Conservation (phyloP, 2,329 filamentous ascomycete species). For the Sporothrix sp. region DNA sequence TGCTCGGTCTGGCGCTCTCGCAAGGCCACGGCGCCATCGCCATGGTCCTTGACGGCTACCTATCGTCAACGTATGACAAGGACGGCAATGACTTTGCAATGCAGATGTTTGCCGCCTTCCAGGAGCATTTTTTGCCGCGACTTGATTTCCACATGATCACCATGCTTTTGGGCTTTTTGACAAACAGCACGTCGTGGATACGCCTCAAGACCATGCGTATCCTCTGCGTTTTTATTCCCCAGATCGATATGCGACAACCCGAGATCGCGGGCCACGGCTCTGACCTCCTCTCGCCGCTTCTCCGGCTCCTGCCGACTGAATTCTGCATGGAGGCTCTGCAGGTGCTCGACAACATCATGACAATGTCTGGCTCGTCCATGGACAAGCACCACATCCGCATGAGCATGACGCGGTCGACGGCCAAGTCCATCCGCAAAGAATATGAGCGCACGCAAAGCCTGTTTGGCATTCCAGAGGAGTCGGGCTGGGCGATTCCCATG, state of each 20-base stretch:
- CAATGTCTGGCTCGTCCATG: conserved; percentile 82
- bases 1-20: conserved; percentile 62
- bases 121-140: conserved; percentile 66
- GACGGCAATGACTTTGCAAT: conserved; percentile 63
- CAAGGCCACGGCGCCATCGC: conserved; percentile 61
- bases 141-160: conserved; percentile 78
- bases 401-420: conserved; percentile 91
- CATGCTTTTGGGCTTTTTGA: conserved; percentile 83
- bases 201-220: conserved; percentile 90
- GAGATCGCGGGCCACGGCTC: conserved; percentile 87
- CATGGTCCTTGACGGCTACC: conserved; percentile 59
- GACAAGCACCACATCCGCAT: conserved; percentile 92
- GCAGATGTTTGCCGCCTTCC: conserved; percentile 64
- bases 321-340: conserved; percentile 87
- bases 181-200: conserved; percentile 81
- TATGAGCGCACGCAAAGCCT: conserved; percentile 90
- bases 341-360: conserved; percentile 91
- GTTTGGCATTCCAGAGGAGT: conserved; percentile 92
- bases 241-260: conserved; percentile 85
- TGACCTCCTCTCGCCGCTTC: conserved; percentile 85
- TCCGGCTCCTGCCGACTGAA: conserved; percentile 83
- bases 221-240: conserved; percentile 72
- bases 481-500: conserved; percentile 91
- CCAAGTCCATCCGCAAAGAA: conserved; percentile 79
- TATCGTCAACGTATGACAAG: conserved; percentile 54